Evolutionary conservation across 2,329 filamentous ascomycete species (phyloP), one percentile per base, ranked within the genome.

Genomic region (Pseudocercospora pini-densiflorae): DNA sequence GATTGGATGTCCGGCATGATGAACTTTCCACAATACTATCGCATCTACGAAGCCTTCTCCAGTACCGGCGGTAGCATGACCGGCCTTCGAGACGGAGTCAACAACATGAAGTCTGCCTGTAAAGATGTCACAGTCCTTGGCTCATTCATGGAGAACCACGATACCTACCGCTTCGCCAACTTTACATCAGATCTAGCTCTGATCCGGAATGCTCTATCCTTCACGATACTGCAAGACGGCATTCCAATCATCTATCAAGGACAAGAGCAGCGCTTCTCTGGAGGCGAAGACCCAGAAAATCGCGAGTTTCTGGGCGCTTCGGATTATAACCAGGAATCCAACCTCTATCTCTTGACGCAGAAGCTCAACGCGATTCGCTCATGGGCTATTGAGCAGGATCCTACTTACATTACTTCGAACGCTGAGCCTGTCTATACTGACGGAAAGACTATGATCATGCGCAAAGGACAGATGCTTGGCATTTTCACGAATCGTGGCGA

Each of bases 161-260:
- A 81, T 66, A 58, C 75, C 12, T 72, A 77, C 10, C 77, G 79
- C 53, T 79, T 80, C 62, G 73, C 78, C 0, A 83, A 78, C 68
- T 74, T 81, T 64, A 87, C 84, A 62, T 75, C 78, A 8, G 87
- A 89, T 71, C 73, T 81, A 1, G 76, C 84, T 67, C 81, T 88
- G 3, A 84, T 86, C 53, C 85, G 87, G 74, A 90, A 90, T 70
- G 82, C 84, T 1, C 80, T 90, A 40, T 81, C 86, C 0, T 89
- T 87, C 68, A 84, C 84, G 16, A 82, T 90, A 12, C 82, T 90
- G 16, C 79, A 79, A 1, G 81, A 88, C 60, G 88, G 88, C 16
- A 85, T 90, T 47, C 87, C 87, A 0, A 86, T 89, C 62, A 81
- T 89, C 31, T 90, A 89, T 76, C 84, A 88, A 67, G 88, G 88